Evolutionary conservation across 2,329 filamentous ascomycete species (phyloP).

Genomic region (Akanthomyces lecanii): DNA sequence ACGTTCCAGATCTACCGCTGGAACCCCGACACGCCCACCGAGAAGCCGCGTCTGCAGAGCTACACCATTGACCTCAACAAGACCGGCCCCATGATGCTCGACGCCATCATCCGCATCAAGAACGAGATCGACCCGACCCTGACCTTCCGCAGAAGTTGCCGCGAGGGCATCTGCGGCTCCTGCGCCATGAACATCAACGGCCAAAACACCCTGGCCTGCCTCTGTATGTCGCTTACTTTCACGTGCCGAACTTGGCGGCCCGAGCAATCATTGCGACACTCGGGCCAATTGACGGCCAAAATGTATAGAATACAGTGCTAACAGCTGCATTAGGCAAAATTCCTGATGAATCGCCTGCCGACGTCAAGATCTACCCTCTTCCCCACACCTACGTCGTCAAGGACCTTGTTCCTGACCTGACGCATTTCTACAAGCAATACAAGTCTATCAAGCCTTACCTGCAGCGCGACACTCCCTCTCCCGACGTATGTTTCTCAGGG

Average conservation of each 20-base stretch:
- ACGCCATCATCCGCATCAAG: constrained; percentile 97
- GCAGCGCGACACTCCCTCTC: constrained; percentile 78
- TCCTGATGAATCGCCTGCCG: constrained; percentile 71
- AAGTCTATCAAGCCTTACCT: constrained; percentile 99
- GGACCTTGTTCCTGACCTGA: constrained; percentile 96
- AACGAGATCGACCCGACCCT: constrained; percentile 96
- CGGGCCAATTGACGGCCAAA: background rate
- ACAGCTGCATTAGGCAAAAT: constrained; percentile 69
- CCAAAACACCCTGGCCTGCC: constrained; percentile 93
- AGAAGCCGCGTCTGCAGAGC: constrained; percentile 93
- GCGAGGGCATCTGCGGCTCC: constrained; percentile 97
- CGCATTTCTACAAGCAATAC: constrained; percentile 99
- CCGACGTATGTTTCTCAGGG: constrained; percentile 61
- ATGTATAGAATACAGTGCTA: constrained; percentile 22
- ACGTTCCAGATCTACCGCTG: constrained; percentile 98
- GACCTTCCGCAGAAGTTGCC: constrained; percentile 91
- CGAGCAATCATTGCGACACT: background rate
- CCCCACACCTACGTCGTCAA: constrained; percentile 99
- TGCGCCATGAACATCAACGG: constrained; percentile 99
- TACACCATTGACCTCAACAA: constrained; percentile 97
- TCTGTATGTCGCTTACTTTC: constrained; percentile 62
- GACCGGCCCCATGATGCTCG: constrained; percentile 97
- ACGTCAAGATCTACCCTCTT: constrained; percentile 94
- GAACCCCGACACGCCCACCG: constrained; percentile 87
- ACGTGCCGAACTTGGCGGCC: constrained; percentile 2